A percentile compares a stretch with the other conserved stretches of the same genome.
Evolutionary conservation across 2,329 filamentous ascomycete species (phyloP).

Genomic region (Epichloe bromicola): DNA sequence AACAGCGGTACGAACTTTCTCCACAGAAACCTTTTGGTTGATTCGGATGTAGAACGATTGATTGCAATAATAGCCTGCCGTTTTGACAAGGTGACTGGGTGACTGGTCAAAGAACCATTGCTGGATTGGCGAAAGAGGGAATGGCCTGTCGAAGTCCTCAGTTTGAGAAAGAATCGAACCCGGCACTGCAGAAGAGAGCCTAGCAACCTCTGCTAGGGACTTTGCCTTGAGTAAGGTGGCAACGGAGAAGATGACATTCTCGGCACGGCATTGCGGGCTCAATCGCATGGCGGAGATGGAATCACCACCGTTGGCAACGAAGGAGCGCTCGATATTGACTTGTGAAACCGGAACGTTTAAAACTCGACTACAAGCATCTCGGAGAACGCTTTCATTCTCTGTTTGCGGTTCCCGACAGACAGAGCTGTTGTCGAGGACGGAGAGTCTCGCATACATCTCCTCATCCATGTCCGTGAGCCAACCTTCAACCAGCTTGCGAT

Average conservation of each 20-base stretch:
- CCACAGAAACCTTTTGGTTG: not conserved
- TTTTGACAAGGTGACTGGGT: not conserved
- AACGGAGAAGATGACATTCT: slow-evolving; percentile 18
- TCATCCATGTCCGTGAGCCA: not conserved
- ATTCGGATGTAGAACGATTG: slow-evolving; percentile 1
- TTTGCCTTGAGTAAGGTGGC: not conserved
- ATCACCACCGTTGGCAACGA: slow-evolving; percentile 29
- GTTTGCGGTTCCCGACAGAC: not conserved
- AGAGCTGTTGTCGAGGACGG: not conserved
- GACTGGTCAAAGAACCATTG: slow-evolving; percentile 5
- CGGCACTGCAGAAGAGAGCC: not conserved
- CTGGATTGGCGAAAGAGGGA: slow-evolving; percentile 4
- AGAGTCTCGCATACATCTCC: not conserved
- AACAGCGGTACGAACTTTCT: not conserved
- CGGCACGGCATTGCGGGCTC: slow-evolving; percentile 22
- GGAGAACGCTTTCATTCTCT: slow-evolving; percentile 3
- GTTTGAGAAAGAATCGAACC: not conserved
- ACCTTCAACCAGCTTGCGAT: slow-evolving; percentile 5
- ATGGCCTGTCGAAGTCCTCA: slow-evolving; percentile 1
- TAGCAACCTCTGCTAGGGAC: not conserved
- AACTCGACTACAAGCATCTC: slow-evolving; percentile 25
- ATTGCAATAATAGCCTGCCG: not conserved
- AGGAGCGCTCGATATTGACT: slow-evolving; percentile 19
- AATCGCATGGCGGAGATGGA: slow-evolving; percentile 31
- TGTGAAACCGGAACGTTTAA: slow-evolving; percentile 21